A percentile compares a stretch with the other conserved stretches of the same genome.
These are phyloP conservation scores for Dimocarpus longan DNA, from an alignment of 345 rosid genomes.

Conservation along the genomic window DNA sequence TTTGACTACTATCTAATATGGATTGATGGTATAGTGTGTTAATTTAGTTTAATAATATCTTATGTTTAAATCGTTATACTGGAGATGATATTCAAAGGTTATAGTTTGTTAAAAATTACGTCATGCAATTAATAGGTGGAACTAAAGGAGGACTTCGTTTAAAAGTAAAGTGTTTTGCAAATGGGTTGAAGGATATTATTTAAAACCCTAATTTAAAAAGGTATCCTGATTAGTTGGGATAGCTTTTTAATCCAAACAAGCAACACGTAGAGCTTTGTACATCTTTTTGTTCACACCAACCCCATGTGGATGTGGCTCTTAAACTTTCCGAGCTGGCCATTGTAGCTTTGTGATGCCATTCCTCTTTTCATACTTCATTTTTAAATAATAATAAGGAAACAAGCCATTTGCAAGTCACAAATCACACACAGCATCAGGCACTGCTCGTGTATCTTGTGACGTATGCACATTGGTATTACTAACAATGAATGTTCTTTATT, in stretches of 20 bases:
- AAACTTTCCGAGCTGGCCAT: conserved; percentile 55
- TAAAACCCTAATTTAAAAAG: neutral
- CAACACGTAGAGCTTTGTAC: neutral
- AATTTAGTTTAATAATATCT: no score
- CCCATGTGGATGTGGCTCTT: conserved; percentile 30
- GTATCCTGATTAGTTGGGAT: neutral
- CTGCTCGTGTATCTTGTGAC: no score
- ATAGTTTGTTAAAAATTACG: neutral
- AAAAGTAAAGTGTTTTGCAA: neutral
- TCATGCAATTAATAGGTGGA: neutral
- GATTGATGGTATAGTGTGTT: no score
- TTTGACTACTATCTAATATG: no score
- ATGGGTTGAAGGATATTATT: neutral
- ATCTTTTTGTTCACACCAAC: neutral
- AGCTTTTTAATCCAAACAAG: conserved; percentile 14
- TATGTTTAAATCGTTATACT: no score
- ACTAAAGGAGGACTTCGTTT: no score
- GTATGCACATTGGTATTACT: no score
- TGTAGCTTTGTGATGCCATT: conserved; percentile 46
- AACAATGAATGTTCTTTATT: no score
- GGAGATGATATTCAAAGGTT: neutral
- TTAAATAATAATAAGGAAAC: conserved; percentile 13
- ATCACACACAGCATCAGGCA: no score
- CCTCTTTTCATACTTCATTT: conserved; percentile 17
- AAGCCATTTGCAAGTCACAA: neutral